Percentiles rank a stretch among this genome's conserved stretches.
Conservation (phyloP, 352 stramenopile species). For the Pythium guiyangense region DNA sequence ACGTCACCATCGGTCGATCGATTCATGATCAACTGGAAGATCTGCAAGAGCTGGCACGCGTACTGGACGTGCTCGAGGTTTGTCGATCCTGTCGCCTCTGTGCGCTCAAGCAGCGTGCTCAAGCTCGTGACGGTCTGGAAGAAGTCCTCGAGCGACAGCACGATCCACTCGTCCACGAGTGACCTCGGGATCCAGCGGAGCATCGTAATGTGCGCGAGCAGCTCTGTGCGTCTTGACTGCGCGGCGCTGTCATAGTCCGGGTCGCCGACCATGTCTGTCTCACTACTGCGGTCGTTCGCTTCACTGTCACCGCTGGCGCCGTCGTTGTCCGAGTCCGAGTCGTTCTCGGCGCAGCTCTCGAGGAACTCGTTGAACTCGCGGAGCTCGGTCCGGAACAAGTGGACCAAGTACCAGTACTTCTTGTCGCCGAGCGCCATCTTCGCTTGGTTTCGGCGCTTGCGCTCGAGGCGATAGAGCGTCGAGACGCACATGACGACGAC, state of each 20-base stretch:
- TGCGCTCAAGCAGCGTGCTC: conserved; percentile 16
- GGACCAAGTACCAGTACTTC: conserved; percentile 41
- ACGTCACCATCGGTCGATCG: conserved; percentile 38
- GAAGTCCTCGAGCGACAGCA: conserved; percentile 44
- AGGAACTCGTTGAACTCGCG: conserved; percentile 37
- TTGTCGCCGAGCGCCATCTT: conserved; percentile 34
- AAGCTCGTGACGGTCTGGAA: conserved; percentile 31
- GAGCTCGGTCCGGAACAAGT: conserved; percentile 34
- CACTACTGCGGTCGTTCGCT: not conserved
- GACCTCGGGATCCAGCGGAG: conserved; percentile 35
- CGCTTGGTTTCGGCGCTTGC: conserved; percentile 30
- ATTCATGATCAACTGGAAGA: conserved; percentile 32
- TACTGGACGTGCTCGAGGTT: conserved; percentile 7
- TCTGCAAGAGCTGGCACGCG: conserved; percentile 22
- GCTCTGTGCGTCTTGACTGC: conserved; percentile 6
- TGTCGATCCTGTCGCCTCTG: not conserved
- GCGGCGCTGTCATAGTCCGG: not conserved
- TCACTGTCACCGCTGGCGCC: not conserved
- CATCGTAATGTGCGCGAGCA: conserved; percentile 22
- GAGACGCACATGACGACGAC: conserved; percentile 35
- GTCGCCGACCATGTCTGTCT: not conserved
- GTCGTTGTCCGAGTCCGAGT: conserved; percentile 3
- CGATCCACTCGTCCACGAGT: conserved; percentile 49
- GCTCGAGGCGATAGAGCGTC: conserved; percentile 47
- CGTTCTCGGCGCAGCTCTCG: conserved; percentile 2